Conservation (phyloP, 2,329 filamentous ascomycete genomes). For the Raffaelea ambrosiae region DNA sequence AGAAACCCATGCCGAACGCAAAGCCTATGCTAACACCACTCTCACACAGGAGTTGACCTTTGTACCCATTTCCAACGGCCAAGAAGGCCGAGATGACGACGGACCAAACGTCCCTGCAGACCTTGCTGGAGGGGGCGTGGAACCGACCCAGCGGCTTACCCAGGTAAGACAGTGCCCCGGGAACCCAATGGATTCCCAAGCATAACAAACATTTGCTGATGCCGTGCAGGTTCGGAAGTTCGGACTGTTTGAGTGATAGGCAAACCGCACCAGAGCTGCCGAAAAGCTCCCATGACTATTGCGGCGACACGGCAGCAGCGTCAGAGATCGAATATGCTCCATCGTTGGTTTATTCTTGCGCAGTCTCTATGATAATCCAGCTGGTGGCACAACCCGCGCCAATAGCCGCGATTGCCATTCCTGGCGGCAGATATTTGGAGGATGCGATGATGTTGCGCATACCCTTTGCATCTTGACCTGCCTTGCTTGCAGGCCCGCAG, state of each 20-base stretch:
- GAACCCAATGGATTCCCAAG: neutral
- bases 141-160: conserved; percentile 67
- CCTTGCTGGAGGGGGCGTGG: conserved; percentile 35
- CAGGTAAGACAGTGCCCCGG: conserved; percentile 36
- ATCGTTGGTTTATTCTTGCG: too few relatives aligned
- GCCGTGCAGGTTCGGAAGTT: conserved; percentile 19
- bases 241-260: conserved; percentile 20
- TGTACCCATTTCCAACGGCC: conserved; percentile 32
- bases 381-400: conserved; percentile 88
- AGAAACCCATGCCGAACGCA: neutral
- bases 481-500: conserved; percentile 53
- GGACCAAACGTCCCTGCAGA: conserved; percentile 8
- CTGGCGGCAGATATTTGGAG: conserved; percentile 41
- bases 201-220: conserved; percentile 22
- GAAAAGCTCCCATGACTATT: too few relatives aligned
- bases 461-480: conserved; percentile 59
- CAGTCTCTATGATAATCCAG: conserved; percentile 45
- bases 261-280: too few relatives aligned
- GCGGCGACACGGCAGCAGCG: too few relatives aligned
- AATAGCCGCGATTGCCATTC: conserved; percentile 47
- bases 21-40: neutral
- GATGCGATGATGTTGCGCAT: conserved; percentile 60
- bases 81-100: conserved; percentile 16
- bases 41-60: conserved; percentile 13
- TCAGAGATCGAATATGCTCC: too few relatives aligned